These are phyloP conservation scores for Eucalyptus paniculata DNA, from an alignment of 345 rosid species.

Conservation along the genomic window DNA sequence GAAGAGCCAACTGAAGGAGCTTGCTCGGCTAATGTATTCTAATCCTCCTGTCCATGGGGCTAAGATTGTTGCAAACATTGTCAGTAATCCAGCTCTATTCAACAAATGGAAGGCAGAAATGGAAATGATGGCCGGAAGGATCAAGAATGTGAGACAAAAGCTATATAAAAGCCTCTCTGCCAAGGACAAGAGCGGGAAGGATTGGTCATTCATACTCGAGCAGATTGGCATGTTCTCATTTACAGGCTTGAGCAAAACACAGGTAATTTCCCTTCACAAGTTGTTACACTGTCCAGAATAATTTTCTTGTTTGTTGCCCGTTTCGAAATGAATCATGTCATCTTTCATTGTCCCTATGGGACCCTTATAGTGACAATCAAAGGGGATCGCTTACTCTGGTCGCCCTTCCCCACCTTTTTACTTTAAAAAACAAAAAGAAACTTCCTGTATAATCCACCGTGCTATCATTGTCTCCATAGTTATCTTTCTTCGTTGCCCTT, in stretches of 20 bases:
- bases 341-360: background rate
- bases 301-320: background rate
- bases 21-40: constrained; percentile 94
- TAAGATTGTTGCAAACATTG: constrained; percentile 82
- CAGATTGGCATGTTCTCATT: constrained; percentile 99
- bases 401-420: background rate
- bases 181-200: constrained; percentile 85
- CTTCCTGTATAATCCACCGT: background rate
- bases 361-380: background rate
- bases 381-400: background rate
- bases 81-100: constrained; percentile 74
- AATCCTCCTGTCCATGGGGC: constrained; percentile 97
- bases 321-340: background rate
- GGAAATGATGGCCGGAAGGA: constrained; percentile 98
- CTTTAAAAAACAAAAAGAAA: background rate
- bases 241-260: constrained; percentile 84
- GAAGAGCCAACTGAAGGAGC: constrained; percentile 91
- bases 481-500: background rate
- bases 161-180: constrained; percentile 55
- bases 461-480: background rate
- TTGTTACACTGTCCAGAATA: background rate
- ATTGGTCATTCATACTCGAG: constrained; percentile 85
- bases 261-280: constrained; percentile 28
- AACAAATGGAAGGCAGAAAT: constrained; percentile 88
- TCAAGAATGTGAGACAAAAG: constrained; percentile 71